Base-by-base conservation (phyloP, 2,329 filamentous ascomycete species). In the Ophiostoma triangulosporum region DNA sequence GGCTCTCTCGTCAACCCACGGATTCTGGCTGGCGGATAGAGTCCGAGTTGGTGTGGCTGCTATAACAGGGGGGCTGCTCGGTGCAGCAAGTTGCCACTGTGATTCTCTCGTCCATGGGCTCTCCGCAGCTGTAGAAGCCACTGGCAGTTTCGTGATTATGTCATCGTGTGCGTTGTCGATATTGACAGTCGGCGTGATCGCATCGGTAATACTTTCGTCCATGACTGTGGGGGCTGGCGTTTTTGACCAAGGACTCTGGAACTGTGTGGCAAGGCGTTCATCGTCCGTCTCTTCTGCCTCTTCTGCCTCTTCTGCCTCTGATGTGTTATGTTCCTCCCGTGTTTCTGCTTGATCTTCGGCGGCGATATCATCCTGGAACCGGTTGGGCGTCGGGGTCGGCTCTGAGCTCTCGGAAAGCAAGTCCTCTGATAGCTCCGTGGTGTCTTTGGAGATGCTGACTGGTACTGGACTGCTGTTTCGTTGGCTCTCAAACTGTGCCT, bases 161-260 rank as follows among this genome's bases (percentile, higher is more conserved):
- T 24, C 11, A 7, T 43, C 20, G 11, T 43, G 17, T 43, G 20
- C 8, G 22, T 14, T 5, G 35, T 20, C 7, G 8, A 8, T 9
- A 17, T 38, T 11, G 35, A 20, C n/a, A 38, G n/a, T 38, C 8
- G 35, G 0, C 35, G 5, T 38, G 4, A 8, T 11, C n/a, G 17
- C 35, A 14, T 43, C 20, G 38, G 20, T 3, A 3, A 24, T 43
- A 20, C 14, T 4, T 17, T 24, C 38, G 38, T 43, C 9, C 9
- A 43, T 43, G 3, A 26, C 6, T 3, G 32, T 17, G 11, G 9
- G 20, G 14, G 38, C 38, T 24, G 9, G 20, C 7, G 38, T 8
- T 26, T 49, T 50, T 6, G 22, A 40, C 59, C 59, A 60, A 9
- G 58, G 58, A 22, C 59, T 61, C 17, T 61, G 59, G 8, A 59